Evolutionary conservation across 257 asterid species (phyloP), one percentile per base, ranked within the genome.

Genomic region (Plantago major): DNA sequence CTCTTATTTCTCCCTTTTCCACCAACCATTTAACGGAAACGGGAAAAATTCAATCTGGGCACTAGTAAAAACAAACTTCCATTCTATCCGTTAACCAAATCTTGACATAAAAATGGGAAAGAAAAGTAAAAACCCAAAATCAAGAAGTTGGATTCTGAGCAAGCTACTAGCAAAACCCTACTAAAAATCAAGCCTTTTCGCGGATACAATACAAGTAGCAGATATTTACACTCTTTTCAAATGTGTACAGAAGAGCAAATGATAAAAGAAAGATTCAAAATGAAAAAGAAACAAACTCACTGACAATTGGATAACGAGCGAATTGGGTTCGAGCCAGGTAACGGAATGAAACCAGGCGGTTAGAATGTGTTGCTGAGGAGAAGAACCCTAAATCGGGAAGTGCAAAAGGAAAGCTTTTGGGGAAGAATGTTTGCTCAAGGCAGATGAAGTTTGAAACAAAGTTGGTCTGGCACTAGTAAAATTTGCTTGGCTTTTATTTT

Each of bases 311-410:
- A 61, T 70, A 79, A 7, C 46, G 40, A 45, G 46, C 65, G 61
- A 67, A 44, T 62, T 62, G 57, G 37, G 22, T 57, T 57, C 58
- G 64, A 40, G 10, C 11, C 58, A 43, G 14, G 13, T 9, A 37
- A 58, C 30, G 71, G 42, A 50, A 67, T 51, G 60, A 50, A 13
- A 14, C 28, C n/a, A 30, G 30, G 67, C 18, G 38, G 22, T 40
- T 47, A 1, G 28, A 13, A 5, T 11, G 45, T 4, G 54, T 12
- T 66, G 63, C 55, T 42, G 68, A 46, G 62, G 43, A 10, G 70
- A 66, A 67, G 69, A 73, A 70, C 79, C 81, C 73, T 73, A 73
- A 73, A 69, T 66, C 58, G 66, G 71, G 63, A 72, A 67, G 15
- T 16, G 54, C 6, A 56, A 79, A 60, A 61, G 59, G 46, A 58